A percentile compares a stretch with the other conserved stretches of the same genome.
These are phyloP conservation scores for Funneliformis geosporum DNA, from an alignment of 192 early-diverging fungal genomes.

Conservation along the genomic window DNA sequence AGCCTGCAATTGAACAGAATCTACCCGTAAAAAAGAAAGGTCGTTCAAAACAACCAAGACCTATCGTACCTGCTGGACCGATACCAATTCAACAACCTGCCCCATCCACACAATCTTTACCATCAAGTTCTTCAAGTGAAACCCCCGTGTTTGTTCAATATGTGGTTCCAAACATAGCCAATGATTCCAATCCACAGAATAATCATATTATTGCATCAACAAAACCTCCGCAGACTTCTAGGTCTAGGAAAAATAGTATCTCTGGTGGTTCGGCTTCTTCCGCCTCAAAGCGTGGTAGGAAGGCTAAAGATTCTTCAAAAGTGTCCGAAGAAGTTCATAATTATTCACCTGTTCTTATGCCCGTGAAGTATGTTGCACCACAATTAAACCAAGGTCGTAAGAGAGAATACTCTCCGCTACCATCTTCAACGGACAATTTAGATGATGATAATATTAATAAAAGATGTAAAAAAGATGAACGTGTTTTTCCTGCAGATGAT, in stretches of 20 bases:
- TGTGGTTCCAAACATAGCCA: background rate
- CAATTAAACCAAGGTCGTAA: background rate
- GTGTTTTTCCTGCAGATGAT: background rate
- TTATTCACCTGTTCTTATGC: background rate
- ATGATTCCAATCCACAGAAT: background rate
- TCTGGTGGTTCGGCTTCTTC: background rate
- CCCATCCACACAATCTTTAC: background rate
- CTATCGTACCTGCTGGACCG: conserved; percentile 1
- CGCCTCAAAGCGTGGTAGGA: background rate
- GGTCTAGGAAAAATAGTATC: conserved; percentile 14
- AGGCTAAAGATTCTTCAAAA: conserved; percentile 1
- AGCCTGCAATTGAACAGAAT: background rate
- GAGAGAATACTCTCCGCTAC: background rate
- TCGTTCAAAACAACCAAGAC: conserved; percentile 2
- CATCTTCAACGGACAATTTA: background rate
- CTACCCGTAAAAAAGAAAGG: background rate
- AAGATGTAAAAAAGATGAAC: background rate
- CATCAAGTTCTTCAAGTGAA: background rate
- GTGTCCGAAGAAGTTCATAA: background rate
- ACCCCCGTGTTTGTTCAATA: conserved; percentile 9
- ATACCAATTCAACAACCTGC: conserved; percentile 5
- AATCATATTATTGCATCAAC: background rate
- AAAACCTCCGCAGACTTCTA: background rate
- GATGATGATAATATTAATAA: background rate
- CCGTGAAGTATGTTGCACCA: background rate